Conservation (phyloP, 257 asterid genomes). For the Nicotiana sylvestris region DNA sequence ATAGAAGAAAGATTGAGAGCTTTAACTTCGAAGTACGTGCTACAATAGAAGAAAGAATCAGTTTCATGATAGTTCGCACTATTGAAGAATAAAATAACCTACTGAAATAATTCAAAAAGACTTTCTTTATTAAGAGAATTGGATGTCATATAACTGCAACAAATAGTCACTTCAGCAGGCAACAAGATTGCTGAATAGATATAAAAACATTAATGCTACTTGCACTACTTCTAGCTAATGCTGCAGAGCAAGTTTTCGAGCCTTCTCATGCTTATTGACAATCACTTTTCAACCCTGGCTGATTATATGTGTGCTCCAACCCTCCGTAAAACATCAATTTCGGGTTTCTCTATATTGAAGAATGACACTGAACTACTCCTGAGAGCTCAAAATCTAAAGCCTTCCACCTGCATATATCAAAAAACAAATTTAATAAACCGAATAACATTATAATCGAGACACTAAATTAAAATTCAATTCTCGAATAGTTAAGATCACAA, state of each 20-base stretch:
- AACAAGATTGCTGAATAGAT: not conserved
- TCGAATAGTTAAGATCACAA: constrained; percentile 11
- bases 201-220: not conserved
- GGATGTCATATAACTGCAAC: too few species aligned
- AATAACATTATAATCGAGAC: not conserved
- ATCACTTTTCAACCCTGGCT: constrained; percentile 88
- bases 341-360: constrained; percentile 67
- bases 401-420: constrained; percentile 63
- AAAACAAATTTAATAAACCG: constrained; percentile 6
- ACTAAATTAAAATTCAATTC: not conserved
- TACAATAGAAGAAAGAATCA: constrained; percentile 44
- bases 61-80: not conserved
- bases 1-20: constrained; percentile 80
- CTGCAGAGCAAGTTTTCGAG: constrained; percentile 75
- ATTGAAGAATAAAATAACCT: too few species aligned
- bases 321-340: constrained; percentile 81
- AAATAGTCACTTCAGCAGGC: too few species aligned
- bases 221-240: constrained; percentile 97
- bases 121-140: too few species aligned
- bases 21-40: constrained; percentile 71
- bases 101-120: too few species aligned
- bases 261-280: constrained; percentile 78
- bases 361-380: constrained; percentile 71
- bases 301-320: constrained; percentile 81
- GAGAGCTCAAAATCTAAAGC: constrained; percentile 81